Conservation (phyloP, 1,139 yeast species). For the Yamadazyma conglobata region DNA sequence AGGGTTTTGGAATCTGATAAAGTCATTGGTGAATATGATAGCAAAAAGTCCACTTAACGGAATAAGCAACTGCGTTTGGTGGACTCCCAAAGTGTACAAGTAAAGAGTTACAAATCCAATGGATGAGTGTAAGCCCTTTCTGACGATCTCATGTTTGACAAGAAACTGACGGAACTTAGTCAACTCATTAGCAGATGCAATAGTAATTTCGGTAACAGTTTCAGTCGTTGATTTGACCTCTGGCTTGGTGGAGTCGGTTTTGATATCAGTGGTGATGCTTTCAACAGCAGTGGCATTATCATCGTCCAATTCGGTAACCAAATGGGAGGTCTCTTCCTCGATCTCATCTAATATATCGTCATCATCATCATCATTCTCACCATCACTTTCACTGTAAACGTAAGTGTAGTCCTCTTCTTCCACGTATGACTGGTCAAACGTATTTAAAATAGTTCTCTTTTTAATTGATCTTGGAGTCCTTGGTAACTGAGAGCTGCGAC, state of each 20-base stretch:
- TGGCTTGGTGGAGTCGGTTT: background rate
- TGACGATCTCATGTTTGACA: slow-evolving; percentile 80
- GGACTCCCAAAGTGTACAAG: slow-evolving; percentile 63
- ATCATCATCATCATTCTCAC: slow-evolving; percentile 12
- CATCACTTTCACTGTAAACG: slow-evolving; percentile 20
- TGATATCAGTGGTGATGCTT: background rate
- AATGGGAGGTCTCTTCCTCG: slow-evolving; percentile 14
- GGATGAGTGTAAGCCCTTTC: slow-evolving; percentile 83
- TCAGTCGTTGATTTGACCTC: background rate
- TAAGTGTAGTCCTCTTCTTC: slow-evolving; percentile 41
- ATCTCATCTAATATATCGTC: slow-evolving; percentile 10
- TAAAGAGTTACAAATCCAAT: slow-evolving; percentile 79
- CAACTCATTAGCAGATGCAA: slow-evolving; percentile 5
- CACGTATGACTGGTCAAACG: slow-evolving; percentile 28
- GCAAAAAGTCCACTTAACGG: slow-evolving; percentile 55
- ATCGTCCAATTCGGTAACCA: slow-evolving; percentile 13
- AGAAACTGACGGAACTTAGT: slow-evolving; percentile 47
- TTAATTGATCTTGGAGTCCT: slow-evolving; percentile 12
- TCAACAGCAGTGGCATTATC: slow-evolving; percentile 11
- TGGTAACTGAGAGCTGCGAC: slow-evolving; percentile 5
- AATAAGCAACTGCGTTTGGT: slow-evolving; percentile 52
- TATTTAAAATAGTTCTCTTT: slow-evolving; percentile 22
- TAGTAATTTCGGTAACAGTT: slow-evolving; percentile 1
- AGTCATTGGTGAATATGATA: slow-evolving; percentile 60
- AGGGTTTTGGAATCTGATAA: slow-evolving; percentile 60